Conservation (phyloP, 768 basidiomycete species). For the Clitopilus hobsonii region DNA sequence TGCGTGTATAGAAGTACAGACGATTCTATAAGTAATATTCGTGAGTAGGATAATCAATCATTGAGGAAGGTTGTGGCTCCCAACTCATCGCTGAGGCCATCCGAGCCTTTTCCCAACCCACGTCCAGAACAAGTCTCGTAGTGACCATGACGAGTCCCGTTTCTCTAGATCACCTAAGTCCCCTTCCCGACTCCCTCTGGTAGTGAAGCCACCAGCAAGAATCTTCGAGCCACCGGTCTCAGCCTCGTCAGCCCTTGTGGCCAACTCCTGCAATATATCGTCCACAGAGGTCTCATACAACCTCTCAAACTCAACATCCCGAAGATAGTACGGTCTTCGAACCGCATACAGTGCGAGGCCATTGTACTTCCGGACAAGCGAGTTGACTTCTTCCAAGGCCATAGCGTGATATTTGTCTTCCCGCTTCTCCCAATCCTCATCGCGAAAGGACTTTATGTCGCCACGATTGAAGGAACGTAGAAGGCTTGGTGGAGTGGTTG, state of each 20-base stretch:
- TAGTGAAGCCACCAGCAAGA: neutral
- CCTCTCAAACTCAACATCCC: constrained; percentile 52
- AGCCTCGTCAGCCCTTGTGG: constrained; percentile 16
- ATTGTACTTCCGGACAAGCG: constrained; percentile 75
- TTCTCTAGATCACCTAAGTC: neutral
- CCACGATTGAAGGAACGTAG: constrained; percentile 26
- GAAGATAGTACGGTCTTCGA: constrained; percentile 56
- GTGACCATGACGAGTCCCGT: neutral
- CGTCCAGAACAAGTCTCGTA: neutral
- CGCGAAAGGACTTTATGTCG: constrained; percentile 44
- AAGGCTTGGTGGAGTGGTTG: constrained; percentile 34
- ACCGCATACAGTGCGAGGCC: constrained; percentile 75
- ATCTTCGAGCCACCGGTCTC: neutral
- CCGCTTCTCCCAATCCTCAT: constrained; percentile 65
- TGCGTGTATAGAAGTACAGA: no score
- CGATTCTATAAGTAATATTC: no score
- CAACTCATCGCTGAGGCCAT: neutral
- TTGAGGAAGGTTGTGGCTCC: no score
- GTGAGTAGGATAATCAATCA: no score
- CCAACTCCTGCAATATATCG: constrained; percentile 43
- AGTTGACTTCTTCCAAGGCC: constrained; percentile 68
- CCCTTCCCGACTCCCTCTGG: neutral
- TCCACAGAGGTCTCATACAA: constrained; percentile 47
- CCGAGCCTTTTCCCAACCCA: neutral
- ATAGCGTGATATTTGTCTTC: constrained; percentile 66